Evolutionary conservation across 1,139 yeast genomes (phyloP).

Genomic region (Sugiyamaella sp.): DNA sequence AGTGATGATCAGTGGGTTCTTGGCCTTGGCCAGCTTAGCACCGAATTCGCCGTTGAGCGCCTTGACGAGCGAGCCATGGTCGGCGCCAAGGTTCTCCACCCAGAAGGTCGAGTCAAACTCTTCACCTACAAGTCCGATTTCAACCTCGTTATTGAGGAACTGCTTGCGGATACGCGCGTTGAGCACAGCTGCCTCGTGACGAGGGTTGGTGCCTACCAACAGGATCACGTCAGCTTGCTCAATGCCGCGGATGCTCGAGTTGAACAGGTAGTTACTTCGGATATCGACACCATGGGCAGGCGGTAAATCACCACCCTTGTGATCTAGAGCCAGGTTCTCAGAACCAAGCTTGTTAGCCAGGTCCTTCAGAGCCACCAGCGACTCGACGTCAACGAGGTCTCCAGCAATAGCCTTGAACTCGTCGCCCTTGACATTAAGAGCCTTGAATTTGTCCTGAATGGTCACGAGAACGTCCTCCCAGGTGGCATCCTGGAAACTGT

Average conservation of each 20-base stretch:
- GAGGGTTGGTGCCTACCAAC: slow-evolving; percentile 82
- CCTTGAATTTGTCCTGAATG: slow-evolving; percentile 64
- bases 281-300: slow-evolving; percentile 73
- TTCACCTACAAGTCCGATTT: slow-evolving; percentile 74
- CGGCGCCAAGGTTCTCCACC: slow-evolving; percentile 63
- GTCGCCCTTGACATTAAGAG: slow-evolving; percentile 62
- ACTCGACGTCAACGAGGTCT: slow-evolving; percentile 80
- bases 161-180: slow-evolving; percentile 84
- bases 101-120: slow-evolving; percentile 77
- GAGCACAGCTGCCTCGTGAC: slow-evolving; percentile 88
- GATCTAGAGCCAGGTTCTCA: slow-evolving; percentile 79
- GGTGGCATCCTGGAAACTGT: slow-evolving; percentile 71
- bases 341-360: slow-evolving; percentile 76
- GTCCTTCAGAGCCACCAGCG: slow-evolving; percentile 81
- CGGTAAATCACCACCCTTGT: slow-evolving; percentile 56
- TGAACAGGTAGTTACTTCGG: slow-evolving; percentile 80
- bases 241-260: slow-evolving; percentile 76
- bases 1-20: slow-evolving; percentile 75
- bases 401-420: slow-evolving; percentile 85
- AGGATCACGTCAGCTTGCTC: slow-evolving; percentile 82
- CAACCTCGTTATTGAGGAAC: slow-evolving; percentile 71
- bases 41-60: slow-evolving; percentile 76
- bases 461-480: slow-evolving; percentile 87
- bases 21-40: slow-evolving; percentile 64
- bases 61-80: slow-evolving; percentile 57